phyloP scores from a whole-genome alignment of 2,329 filamentous ascomycete species.

The Monilinia polystroma region DNA sequence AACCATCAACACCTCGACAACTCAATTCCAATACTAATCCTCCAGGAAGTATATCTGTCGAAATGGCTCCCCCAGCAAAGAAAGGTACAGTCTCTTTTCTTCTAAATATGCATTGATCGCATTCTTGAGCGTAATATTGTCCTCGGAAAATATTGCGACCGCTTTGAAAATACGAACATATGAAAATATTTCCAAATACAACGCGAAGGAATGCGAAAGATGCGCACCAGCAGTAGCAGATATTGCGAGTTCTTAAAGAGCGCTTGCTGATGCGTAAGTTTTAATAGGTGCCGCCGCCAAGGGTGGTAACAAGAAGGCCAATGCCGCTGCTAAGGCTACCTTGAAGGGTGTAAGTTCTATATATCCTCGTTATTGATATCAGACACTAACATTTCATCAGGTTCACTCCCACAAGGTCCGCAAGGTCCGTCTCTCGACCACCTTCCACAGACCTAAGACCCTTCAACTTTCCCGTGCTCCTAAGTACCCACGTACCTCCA shows the following conservation, averaged over 20 bases:
- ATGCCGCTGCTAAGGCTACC: constrained; percentile 90
- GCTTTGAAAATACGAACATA: constrained; percentile 23
- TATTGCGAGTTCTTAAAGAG: constrained; percentile 71
- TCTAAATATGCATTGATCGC: constrained; percentile 20
- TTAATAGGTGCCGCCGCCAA: constrained; percentile 54
- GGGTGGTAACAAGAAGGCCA: constrained; percentile 78
- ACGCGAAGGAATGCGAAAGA: constrained; percentile 28
- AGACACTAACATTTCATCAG: constrained; percentile 44
- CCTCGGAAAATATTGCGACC: constrained; percentile 27
- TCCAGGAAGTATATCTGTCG: constrained; percentile 33
- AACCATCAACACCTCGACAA: constrained; percentile 27
- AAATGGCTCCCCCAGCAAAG: constrained; percentile 40
- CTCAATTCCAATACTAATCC: constrained; percentile 30
- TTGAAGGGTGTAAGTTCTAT: constrained; percentile 81
- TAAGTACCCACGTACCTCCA: constrained; percentile 96
- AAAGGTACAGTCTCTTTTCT: constrained; percentile 41
- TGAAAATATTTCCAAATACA: constrained; percentile 23
- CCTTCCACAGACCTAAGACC: constrained; percentile 98
- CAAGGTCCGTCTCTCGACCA: constrained; percentile 90
- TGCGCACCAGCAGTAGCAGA: constrained; percentile 63
- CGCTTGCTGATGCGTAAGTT: constrained; percentile 68
- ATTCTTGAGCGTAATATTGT: constrained; percentile 26
- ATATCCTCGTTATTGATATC: constrained; percentile 44
- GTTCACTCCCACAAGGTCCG: constrained; percentile 79
- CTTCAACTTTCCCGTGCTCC: constrained; percentile 84